These are phyloP conservation scores for Pterula multifida DNA, from an alignment of 1,284 basidiomycete genomes.

Conservation along the genomic window DNA sequence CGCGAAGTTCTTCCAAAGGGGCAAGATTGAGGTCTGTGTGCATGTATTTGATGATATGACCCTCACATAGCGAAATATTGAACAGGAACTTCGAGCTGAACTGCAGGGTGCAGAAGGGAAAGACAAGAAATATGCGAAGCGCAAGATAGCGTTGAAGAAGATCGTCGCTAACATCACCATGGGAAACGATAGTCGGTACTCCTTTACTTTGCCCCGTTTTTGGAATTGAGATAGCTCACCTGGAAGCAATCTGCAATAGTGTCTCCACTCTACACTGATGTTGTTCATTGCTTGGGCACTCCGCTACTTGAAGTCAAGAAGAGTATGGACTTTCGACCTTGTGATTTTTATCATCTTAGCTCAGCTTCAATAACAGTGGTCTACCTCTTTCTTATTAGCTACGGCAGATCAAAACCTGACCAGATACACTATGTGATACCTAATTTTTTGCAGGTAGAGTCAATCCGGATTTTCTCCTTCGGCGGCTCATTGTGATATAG, in stretches of 20 bases:
- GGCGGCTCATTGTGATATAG: slow-evolving; percentile 25
- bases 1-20: slow-evolving; percentile 83
- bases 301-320: slow-evolving; percentile 97
- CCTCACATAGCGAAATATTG: slow-evolving; percentile 10
- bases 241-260: slow-evolving; percentile 37
- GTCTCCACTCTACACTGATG: slow-evolving; percentile 86
- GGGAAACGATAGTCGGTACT: slow-evolving; percentile 81
- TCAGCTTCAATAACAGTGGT: slow-evolving; percentile 50
- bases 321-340: slow-evolving; percentile 42
- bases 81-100: slow-evolving; percentile 75
- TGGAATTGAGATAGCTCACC: slow-evolving; percentile 4
- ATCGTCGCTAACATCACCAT: slow-evolving; percentile 94
- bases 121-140: slow-evolving; percentile 88
- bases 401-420: slow-evolving; percentile 80
- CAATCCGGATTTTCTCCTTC: background rate
- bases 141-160: slow-evolving; percentile 90
- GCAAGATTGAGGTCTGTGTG: slow-evolving; percentile 74
- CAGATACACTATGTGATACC: slow-evolving; percentile 83
- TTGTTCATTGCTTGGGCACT: slow-evolving; percentile 80
- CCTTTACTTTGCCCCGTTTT: slow-evolving; percentile 13
- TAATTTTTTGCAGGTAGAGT: slow-evolving; percentile 71
- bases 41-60: slow-evolving; percentile 4
- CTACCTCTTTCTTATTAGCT: slow-evolving; percentile 88
- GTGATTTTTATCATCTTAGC: slow-evolving; percentile 9
- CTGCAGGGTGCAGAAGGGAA: slow-evolving; percentile 82